Conservation (phyloP, 2,329 filamentous ascomycete genomes). For the Tympanopsis confertula region DNA sequence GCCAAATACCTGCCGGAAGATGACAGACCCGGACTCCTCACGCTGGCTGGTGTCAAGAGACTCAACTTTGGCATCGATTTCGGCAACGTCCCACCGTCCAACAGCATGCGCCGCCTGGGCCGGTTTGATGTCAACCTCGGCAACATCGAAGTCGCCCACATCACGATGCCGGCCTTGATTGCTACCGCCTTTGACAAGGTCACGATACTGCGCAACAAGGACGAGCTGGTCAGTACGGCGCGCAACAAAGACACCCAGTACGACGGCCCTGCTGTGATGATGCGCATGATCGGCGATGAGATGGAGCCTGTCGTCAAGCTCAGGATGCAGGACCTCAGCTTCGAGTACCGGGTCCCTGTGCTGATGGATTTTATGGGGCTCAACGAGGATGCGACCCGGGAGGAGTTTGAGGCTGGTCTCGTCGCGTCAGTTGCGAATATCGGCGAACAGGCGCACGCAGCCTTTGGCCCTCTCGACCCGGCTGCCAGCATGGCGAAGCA, state of each 20-base stretch:
- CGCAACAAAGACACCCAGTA: too few relatives aligned
- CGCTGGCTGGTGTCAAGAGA: constrained; percentile 55
- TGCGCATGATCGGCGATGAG: constrained; percentile 83
- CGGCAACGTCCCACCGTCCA: too few relatives aligned
- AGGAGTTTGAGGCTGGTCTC: constrained; percentile 66
- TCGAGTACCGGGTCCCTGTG: constrained; percentile 79
- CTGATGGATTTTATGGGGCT: constrained; percentile 70
- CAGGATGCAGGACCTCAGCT: constrained; percentile 69
- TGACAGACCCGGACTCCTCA: constrained; percentile 79
- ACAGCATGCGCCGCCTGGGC: constrained; percentile 63
- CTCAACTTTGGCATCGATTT: constrained; percentile 50
- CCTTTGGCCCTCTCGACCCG: constrained; percentile 18
- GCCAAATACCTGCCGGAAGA: constrained; percentile 93
- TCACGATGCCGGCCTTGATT: constrained; percentile 71
- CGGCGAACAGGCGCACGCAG: constrained; percentile 48
- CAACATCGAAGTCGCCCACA: constrained; percentile 64
- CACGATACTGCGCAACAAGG: constrained; percentile 48
- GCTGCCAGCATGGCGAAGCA: constrained; percentile 10
- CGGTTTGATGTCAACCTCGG: constrained; percentile 42
- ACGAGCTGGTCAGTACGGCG: too few relatives aligned
- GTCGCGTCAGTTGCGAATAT: constrained; percentile 71
- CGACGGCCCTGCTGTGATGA: constrained; percentile 59
- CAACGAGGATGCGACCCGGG: constrained; percentile 51
- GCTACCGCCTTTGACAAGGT: constrained; percentile 64
- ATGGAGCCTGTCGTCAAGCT: constrained; percentile 84